phyloP scores from a whole-genome alignment of 305 asterid species.

The Rubia peregrina region DNA sequence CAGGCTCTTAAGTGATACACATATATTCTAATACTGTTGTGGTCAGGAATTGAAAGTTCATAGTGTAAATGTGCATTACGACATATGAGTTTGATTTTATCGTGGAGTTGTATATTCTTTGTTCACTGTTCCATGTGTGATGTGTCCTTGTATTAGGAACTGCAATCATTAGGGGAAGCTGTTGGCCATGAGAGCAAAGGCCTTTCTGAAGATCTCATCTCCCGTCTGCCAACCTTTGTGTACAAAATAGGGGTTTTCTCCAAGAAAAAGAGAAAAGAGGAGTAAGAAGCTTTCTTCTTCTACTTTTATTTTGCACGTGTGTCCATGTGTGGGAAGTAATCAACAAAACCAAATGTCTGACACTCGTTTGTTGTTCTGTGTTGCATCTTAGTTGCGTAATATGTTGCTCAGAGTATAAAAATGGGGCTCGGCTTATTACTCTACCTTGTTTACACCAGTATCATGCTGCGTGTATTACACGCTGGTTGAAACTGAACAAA shows the following conservation, averaged over 20 bases:
- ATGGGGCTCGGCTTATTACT: constrained; percentile 46
- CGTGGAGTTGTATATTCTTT: not conserved
- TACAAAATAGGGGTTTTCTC: constrained; percentile 59
- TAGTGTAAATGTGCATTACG: not conserved
- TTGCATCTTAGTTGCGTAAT: constrained; percentile 58
- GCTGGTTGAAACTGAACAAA: constrained; percentile 64
- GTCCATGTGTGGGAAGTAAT: not conserved
- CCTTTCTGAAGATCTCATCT: constrained; percentile 53
- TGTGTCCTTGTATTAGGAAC: constrained; percentile 38
- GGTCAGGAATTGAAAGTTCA: not conserved
- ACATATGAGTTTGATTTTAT: not conserved
- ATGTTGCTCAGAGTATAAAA: constrained; percentile 51
- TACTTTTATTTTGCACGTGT: not conserved
- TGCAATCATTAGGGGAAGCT: constrained; percentile 68
- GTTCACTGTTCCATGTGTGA: not conserved
- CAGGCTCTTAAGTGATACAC: not conserved
- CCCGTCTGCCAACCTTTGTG: constrained; percentile 67
- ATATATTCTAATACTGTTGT: not conserved
- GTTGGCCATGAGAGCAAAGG: constrained; percentile 75
- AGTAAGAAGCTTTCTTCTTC: constrained; percentile 37
- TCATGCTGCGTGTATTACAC: constrained; percentile 59
- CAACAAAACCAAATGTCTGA: not conserved
- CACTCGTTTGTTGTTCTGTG: constrained; percentile 15
- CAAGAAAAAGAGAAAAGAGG: constrained; percentile 57
- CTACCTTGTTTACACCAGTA: constrained; percentile 83